Percentiles rank a stretch among this genome's conserved stretches.
phyloP scores from a whole-genome alignment of 495 filamentous ascomycete species.

The Aspergillus sclerotiicarbonarius region DNA sequence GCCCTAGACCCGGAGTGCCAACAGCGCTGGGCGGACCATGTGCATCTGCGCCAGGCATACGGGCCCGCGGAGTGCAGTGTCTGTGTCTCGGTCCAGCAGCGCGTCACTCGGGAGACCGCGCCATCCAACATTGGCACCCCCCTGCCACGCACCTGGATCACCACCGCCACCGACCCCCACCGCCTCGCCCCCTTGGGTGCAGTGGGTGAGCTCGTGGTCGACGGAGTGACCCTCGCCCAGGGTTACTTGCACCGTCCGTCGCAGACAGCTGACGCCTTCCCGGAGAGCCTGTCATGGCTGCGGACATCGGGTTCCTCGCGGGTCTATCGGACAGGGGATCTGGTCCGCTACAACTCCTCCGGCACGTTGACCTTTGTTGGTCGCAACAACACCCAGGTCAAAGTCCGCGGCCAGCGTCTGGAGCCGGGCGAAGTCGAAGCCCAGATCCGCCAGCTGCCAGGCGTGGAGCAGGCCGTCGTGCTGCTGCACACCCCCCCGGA shows the following conservation, averaged over 20 bases:
- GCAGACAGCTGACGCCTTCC: slow-evolving; percentile 36
- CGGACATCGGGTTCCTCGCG: slow-evolving; percentile 9
- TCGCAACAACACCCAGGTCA: slow-evolving; percentile 40
- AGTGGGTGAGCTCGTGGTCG: slow-evolving; percentile 42
- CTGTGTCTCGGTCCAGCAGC: slow-evolving; percentile 6
- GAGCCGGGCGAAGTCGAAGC: slow-evolving; percentile 43
- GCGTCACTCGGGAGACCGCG: slow-evolving; percentile 1
- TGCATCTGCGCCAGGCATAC: slow-evolving; percentile 51
- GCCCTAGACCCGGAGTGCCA: slow-evolving; percentile 40
- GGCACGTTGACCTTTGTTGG: slow-evolving; percentile 27
- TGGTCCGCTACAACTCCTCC: slow-evolving; percentile 23
- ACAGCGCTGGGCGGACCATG: slow-evolving; percentile 43
- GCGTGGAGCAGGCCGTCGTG: slow-evolving; percentile 8
- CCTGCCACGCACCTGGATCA: slow-evolving; percentile 27
- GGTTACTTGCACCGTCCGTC: slow-evolving; percentile 39
- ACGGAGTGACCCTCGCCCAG: slow-evolving; percentile 39
- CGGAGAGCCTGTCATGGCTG: slow-evolving; percentile 49
- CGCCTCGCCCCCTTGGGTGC: slow-evolving; percentile 39
- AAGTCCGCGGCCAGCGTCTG: slow-evolving; percentile 44
- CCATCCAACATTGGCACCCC: slow-evolving; percentile 6
- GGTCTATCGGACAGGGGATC: slow-evolving; percentile 38
- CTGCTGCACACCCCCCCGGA: slow-evolving; percentile 36
- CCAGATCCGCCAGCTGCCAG: slow-evolving; percentile 30
- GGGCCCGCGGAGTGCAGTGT: slow-evolving; percentile 50
- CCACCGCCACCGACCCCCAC: slow-evolving; percentile 35